phyloP scores from a whole-genome alignment of 768 basidiomycete species.

The Tricholoma sp. region DNA sequence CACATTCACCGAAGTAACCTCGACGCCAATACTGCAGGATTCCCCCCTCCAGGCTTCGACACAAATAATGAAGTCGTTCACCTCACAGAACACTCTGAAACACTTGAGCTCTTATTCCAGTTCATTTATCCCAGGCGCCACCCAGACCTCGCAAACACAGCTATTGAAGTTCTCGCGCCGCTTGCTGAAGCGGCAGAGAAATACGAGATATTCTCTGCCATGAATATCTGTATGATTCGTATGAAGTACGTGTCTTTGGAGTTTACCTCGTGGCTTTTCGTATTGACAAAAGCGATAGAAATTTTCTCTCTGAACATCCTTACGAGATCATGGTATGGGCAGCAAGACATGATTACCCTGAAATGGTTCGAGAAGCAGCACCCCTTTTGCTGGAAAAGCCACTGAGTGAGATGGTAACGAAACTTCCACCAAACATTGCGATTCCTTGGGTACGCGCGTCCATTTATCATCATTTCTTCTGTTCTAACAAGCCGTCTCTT shows the following conservation, averaged over 20 bases:
- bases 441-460: slow-evolving; percentile 2
- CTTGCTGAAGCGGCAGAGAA: too few relatives aligned
- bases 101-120: slow-evolving; percentile 23
- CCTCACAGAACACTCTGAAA: slow-evolving; percentile 18
- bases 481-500: not conserved
- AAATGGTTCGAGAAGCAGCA: not conserved
- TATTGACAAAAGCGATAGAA: not conserved
- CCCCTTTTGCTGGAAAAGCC: not conserved
- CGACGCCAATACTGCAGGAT: slow-evolving; percentile 18
- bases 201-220: slow-evolving; percentile 16
- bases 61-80: slow-evolving; percentile 16
- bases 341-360: not conserved
- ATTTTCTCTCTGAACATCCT: slow-evolving; percentile 1
- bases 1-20: slow-evolving; percentile 19
- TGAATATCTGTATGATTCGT: slow-evolving; percentile 15
- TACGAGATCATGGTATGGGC: not conserved
- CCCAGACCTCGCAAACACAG: slow-evolving; percentile 24
- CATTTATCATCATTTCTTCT: not conserved
- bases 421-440: not conserved
- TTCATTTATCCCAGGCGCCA: slow-evolving; percentile 23
- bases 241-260: slow-evolving; percentile 15
- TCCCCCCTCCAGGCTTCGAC: slow-evolving; percentile 18
- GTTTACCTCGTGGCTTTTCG: not conserved
- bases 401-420: not conserved
- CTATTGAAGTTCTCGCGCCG: slow-evolving; percentile 20